phyloP scores from a whole-genome alignment of 371 early-diverging fungal species.

The Nematocida minor region DNA sequence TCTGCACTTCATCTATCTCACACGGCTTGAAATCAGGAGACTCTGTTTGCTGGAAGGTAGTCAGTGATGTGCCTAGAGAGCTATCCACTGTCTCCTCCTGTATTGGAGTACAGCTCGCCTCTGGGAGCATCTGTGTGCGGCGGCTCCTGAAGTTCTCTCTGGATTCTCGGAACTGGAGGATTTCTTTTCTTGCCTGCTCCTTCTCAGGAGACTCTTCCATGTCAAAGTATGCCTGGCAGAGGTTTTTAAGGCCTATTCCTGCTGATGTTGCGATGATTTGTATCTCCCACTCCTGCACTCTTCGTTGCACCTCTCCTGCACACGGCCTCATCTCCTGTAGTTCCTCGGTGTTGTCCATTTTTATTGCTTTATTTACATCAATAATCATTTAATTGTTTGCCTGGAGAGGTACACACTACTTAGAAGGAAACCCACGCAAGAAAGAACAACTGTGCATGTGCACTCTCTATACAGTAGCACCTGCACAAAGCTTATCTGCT shows the following conservation, averaged over 20 bases:
- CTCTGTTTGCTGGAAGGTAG: too few relatives aligned
- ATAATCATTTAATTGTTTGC: slow-evolving; percentile 14
- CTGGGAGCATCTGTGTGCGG: too few relatives aligned
- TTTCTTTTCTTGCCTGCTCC: slow-evolving; percentile 10
- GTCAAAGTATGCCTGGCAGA: slow-evolving; percentile 6
- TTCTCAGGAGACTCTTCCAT: not conserved
- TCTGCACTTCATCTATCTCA: too few relatives aligned
- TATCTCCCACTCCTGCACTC: slow-evolving; percentile 39
- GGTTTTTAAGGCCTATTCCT: not conserved
- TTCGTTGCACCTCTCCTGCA: slow-evolving; percentile 24
- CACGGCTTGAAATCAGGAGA: too few relatives aligned
- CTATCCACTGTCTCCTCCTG: not conserved
- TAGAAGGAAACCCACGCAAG: not conserved
- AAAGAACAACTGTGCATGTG: too few relatives aligned
- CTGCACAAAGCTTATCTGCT: too few relatives aligned
- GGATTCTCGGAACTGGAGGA: too few relatives aligned
- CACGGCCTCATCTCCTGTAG: not conserved
- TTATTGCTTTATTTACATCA: slow-evolving; percentile 45
- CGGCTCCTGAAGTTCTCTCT: too few relatives aligned
- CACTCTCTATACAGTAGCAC: too few relatives aligned
- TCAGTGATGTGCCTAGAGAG: too few relatives aligned
- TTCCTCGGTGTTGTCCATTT: not conserved
- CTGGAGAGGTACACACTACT: not conserved
- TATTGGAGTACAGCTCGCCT: not conserved
- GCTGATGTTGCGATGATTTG: slow-evolving; percentile 9